Base-by-base conservation (phyloP, 2,329 filamentous ascomycete genomes). In the Ceratocystis papillata region DNA sequence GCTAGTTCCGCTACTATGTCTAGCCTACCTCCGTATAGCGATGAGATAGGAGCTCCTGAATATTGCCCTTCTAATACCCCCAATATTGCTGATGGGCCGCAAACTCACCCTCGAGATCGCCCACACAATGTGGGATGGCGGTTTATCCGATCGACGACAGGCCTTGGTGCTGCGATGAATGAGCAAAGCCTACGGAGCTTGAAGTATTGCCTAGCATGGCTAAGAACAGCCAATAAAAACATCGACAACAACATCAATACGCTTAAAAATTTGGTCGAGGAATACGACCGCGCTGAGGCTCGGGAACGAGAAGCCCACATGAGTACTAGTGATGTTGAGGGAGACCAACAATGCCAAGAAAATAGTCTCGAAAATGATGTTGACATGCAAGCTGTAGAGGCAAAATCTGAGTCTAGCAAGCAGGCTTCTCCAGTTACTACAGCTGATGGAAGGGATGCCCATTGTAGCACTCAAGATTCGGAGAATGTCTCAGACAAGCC, bases 161-260 rank as follows among this genome's bases (percentile, higher is more conserved):
- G 91, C 0, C 81, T 97, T 0, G 91, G 91, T 69, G 87, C 96
- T 17, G 91, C 94, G 0, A 90, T 99, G 82, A 95, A 88, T 71
- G 88, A 95, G 20, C 88, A 94, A 72, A 96, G 90, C 25, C 78
- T 96, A 7, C 84, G 86, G 63, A 94, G 88, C 68, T 78, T 99
- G 53, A 90, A 89, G 71, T 93, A 90, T 71, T 96, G 92, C 69
- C 78, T 97, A 1, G 82, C 82, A 28, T 89, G 91, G 81, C 79
- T 97, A 60, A 83, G 86, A 30, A 88, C 87, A 81, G 90, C 90
- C 1, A 96, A 96, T 68, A 85, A 84, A 5, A 89, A 90, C 73
- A 85, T 97, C 66, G 85, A 87, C 60, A 85, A 85, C 61, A 83
- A 90, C 0, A 89, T 96, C 69, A 79, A 82, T 17, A 86, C 87